Evolutionary conservation across 1,139 yeast genomes (phyloP).

Genomic region (Geotrichum siamense): DNA sequence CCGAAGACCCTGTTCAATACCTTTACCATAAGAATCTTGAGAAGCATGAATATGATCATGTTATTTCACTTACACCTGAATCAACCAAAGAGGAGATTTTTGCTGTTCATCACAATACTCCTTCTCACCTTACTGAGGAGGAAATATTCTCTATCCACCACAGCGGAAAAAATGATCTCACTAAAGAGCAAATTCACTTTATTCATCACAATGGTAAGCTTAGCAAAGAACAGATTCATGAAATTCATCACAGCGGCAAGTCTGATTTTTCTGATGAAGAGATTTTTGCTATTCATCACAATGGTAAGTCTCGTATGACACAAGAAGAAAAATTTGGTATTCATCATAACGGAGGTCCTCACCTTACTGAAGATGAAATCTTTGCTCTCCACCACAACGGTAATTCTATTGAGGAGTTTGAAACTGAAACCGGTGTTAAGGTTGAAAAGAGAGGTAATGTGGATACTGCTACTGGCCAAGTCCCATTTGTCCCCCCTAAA

Average conservation of each 20-base stretch:
- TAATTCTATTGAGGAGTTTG: slow-evolving; percentile 1
- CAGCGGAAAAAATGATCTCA: slow-evolving; percentile 5
- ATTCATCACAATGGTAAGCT: slow-evolving; percentile 4
- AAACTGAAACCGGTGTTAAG: not conserved
- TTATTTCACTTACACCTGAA: not conserved
- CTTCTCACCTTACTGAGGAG: slow-evolving; percentile 8
- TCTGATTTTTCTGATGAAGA: slow-evolving; percentile 9
- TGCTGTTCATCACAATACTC: not conserved
- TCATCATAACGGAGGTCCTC: slow-evolving; percentile 3
- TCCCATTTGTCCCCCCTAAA: slow-evolving; percentile 8
- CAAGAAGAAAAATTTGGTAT: not conserved
- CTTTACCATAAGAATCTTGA: not conserved
- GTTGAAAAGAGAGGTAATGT: slow-evolving; percentile 7
- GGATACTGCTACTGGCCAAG: not conserved
- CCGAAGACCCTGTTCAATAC: not conserved
- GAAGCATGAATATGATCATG: slow-evolving; percentile 2
- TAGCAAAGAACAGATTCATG: slow-evolving; percentile 1
- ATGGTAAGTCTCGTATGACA: slow-evolving; percentile 5
- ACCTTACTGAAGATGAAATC: slow-evolving; percentile 8
- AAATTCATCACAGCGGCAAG: not conserved
- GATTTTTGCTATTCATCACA: slow-evolving; percentile 10
- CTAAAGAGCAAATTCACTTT: slow-evolving; percentile 3
- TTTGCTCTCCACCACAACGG: slow-evolving; percentile 11
- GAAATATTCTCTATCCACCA: slow-evolving; percentile 10
- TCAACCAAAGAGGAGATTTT: slow-evolving; percentile 3